Conservation (phyloP, 345 rosid genomes). For the Citrus hindsii region DNA sequence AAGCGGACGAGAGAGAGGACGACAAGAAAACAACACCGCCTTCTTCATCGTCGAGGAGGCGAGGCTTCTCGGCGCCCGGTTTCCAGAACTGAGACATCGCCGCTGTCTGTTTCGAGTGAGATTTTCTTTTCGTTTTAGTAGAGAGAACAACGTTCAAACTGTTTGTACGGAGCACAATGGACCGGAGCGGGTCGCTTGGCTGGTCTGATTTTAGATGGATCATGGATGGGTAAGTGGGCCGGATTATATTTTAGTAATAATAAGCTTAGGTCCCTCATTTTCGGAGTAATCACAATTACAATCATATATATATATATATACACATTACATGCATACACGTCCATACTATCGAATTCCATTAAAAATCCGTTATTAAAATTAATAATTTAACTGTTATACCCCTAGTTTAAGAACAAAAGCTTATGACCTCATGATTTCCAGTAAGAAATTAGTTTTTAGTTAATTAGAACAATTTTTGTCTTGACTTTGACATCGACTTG, state of each 20-base stretch:
- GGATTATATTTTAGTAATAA: not conserved
- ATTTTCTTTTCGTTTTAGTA: not conserved
- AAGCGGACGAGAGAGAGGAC: constrained; percentile 49
- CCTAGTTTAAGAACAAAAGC: no score
- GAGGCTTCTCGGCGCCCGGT: constrained; percentile 87
- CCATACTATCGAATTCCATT: no score
- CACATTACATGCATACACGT: no score
- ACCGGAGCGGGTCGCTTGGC: not conserved
- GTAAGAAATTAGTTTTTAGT: no score
- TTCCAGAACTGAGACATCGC: constrained; percentile 81
- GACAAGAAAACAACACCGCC: constrained; percentile 78
- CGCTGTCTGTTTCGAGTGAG: not conserved
- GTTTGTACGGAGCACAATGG: not conserved
- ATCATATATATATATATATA: no score
- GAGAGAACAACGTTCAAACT: not conserved
- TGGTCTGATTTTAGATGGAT: not conserved
- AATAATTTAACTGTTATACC: no score
- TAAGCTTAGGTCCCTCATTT: no score
- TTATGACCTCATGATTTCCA: no score
- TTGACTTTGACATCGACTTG: no score
- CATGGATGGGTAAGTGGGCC: not conserved
- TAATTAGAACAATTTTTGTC: no score
- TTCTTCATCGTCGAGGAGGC: constrained; percentile 84
- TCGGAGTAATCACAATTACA: no score
- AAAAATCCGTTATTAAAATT: no score